phyloP scores from a whole-genome alignment of 2,329 filamentous ascomycete species.

The Talaromyces sp. region DNA sequence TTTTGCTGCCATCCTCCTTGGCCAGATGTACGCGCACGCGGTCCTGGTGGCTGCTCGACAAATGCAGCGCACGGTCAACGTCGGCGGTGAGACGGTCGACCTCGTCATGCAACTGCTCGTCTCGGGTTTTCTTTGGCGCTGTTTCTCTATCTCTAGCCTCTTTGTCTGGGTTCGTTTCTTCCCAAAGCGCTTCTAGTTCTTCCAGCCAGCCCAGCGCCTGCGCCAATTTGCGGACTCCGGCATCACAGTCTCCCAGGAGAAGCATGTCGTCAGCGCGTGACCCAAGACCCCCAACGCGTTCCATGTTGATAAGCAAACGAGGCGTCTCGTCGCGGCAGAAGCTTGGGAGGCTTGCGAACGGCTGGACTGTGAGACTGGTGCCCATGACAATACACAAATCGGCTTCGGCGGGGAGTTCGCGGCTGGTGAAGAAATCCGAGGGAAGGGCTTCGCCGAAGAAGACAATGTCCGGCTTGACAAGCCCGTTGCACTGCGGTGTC shows the following conservation, averaged over 20 bases:
- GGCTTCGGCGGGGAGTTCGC: slow-evolving; percentile 52
- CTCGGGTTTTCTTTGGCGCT: slow-evolving; percentile 39
- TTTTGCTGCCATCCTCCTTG: background rate
- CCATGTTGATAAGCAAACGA: slow-evolving; percentile 79
- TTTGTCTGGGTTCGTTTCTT: slow-evolving; percentile 57
- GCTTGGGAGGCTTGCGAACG: slow-evolving; percentile 75
- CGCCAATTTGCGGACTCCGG: slow-evolving; percentile 71
- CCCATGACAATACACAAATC: slow-evolving; percentile 83
- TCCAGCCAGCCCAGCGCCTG: slow-evolving; percentile 76
- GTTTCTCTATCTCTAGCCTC: slow-evolving; percentile 43
- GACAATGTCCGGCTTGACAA: slow-evolving; percentile 91
- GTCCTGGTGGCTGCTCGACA: slow-evolving; percentile 42
- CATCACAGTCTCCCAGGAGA: slow-evolving; percentile 75
- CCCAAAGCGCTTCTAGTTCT: slow-evolving; percentile 75
- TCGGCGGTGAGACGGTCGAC: slow-evolving; percentile 54
- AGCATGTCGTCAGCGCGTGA: slow-evolving; percentile 76
- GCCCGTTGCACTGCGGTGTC: slow-evolving; percentile 58
- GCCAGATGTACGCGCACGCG: slow-evolving; percentile 30
- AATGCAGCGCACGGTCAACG: slow-evolving; percentile 49
- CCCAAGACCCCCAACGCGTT: slow-evolving; percentile 74
- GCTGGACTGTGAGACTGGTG: slow-evolving; percentile 80
- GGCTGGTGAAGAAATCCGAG: slow-evolving; percentile 56
- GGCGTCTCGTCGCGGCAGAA: slow-evolving; percentile 59
- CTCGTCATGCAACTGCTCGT: slow-evolving; percentile 53
- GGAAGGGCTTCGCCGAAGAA: slow-evolving; percentile 82